Evolutionary conservation across 495 filamentous ascomycete genomes (phyloP).

Genomic region (Talaromyces thailandensis): DNA sequence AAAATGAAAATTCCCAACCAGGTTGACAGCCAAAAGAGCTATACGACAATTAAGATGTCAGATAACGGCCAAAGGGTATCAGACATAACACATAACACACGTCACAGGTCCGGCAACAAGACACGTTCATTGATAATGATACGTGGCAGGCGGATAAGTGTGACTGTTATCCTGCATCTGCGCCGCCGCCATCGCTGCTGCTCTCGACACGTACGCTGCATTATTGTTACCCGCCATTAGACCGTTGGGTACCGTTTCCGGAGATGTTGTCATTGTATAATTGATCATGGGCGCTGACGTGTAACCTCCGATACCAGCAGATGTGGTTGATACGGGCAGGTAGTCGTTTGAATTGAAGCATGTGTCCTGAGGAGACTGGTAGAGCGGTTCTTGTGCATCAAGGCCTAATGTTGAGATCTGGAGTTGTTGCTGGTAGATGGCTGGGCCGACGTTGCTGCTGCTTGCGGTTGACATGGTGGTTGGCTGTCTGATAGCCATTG

Average conservation of each 20-base stretch:
- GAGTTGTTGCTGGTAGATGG: background rate
- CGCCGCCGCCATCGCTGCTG: background rate
- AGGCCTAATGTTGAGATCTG: background rate
- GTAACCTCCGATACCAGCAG: background rate
- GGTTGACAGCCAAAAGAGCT: background rate
- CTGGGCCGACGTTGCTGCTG: background rate
- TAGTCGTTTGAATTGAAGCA: background rate
- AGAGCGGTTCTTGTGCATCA: background rate
- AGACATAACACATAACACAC: background rate
- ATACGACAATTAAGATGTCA: background rate
- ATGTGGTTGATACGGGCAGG: background rate
- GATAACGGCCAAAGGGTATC: background rate
- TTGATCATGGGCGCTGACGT: background rate
- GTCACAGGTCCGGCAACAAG: background rate
- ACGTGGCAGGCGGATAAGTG: background rate
- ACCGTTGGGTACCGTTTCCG: background rate
- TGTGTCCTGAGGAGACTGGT: background rate
- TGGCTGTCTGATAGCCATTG: background rate
- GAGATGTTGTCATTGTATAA: background rate
- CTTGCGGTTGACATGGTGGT: background rate
- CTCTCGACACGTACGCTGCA: background rate
- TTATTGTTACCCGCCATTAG: background rate
- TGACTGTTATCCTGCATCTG: background rate
- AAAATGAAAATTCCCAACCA: background rate
- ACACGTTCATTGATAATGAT: background rate